Evolutionary conservation across 2,329 filamentous ascomycete species (phyloP).

Genomic region (Emmonsiellopsis sp.): DNA sequence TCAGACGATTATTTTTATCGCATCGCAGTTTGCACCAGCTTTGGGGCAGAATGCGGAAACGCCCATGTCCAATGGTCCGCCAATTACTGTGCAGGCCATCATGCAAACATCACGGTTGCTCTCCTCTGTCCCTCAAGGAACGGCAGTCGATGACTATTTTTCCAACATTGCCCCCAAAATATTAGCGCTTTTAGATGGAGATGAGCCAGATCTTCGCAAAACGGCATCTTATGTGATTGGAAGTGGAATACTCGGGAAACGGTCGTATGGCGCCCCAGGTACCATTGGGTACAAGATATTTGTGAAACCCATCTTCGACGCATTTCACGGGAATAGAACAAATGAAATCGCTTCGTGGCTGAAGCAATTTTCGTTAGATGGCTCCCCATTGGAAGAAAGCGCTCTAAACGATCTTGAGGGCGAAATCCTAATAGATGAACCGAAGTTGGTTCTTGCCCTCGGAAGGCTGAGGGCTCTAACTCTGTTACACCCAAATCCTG

Average conservation of each 20-base stretch:
- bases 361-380: constrained; percentile 14
- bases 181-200: constrained; percentile 30
- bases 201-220: constrained; percentile 30
- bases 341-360: constrained; percentile 21
- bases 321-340: constrained; percentile 25
- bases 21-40: constrained; percentile 32
- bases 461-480: constrained; percentile 28
- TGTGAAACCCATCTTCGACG: constrained; percentile 31
- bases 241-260: constrained; percentile 35
- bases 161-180: constrained; percentile 31
- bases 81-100: constrained; percentile 35
- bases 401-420: neutral
- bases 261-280: constrained; percentile 29
- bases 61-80: constrained; percentile 25
- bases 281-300: constrained; percentile 35
- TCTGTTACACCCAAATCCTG: constrained; percentile 35
- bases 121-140: constrained; percentile 32
- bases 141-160: constrained; percentile 29
- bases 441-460: constrained; percentile 23
- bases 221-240: constrained; percentile 36
- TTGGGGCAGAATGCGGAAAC: constrained; percentile 26
- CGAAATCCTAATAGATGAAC: constrained; percentile 18
- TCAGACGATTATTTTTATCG: constrained; percentile 34
- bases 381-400: constrained; percentile 1
- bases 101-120: constrained; percentile 36